Base-by-base conservation (phyloP, 768 basidiomycete genomes). In the Lentinus tigrinus region DNA sequence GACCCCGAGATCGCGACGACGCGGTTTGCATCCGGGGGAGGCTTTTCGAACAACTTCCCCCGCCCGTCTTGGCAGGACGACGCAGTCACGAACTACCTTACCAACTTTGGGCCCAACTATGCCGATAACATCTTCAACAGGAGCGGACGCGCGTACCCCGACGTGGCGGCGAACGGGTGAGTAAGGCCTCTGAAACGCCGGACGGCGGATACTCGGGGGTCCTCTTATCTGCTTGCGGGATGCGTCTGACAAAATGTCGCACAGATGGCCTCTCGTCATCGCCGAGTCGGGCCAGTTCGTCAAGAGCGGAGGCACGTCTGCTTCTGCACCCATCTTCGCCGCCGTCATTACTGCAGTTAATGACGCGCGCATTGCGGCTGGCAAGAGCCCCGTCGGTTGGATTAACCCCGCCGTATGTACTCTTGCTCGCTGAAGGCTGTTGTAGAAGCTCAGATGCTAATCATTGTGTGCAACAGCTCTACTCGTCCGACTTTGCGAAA, bases 311-410 rank as follows among this genome's bases (percentile, higher is more conserved):
- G 61, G 89, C 34, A 90, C 89, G 1, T 85, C 85, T 14, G 82
- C 83, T 0, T 67, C 86, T 2, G 63, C 83, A 10, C 88, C 88
- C 2, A 75, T 84, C 1, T 85, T 90, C 52, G 79, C 87, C 5
- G 81, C 77, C 23, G 72, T 89, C 43, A 71, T 88, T 7, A 75
- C 86, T 4, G 78, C 88, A 59, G 69, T 89, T 23, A 75, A 75
- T 49, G 73, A 72, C 52, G 66, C 64, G 38, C 66, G 65, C 19
- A 42, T 74, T 27, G 60, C 68, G 11, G 54, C 47, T 11, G 67
- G 69, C 4, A 67, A 65, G 53, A 24, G 60, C 4, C 57, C 73
- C 3, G 65, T 75, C 10, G 74, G 61, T 23, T 73, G 67, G 62
- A 63, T 75, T 49, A 74, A 75, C 57, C 72, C 74, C 8, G 57